Evolutionary conservation across 345 rosid species (phyloP).

Genomic region (Bruguiera gymnorhiza): DNA sequence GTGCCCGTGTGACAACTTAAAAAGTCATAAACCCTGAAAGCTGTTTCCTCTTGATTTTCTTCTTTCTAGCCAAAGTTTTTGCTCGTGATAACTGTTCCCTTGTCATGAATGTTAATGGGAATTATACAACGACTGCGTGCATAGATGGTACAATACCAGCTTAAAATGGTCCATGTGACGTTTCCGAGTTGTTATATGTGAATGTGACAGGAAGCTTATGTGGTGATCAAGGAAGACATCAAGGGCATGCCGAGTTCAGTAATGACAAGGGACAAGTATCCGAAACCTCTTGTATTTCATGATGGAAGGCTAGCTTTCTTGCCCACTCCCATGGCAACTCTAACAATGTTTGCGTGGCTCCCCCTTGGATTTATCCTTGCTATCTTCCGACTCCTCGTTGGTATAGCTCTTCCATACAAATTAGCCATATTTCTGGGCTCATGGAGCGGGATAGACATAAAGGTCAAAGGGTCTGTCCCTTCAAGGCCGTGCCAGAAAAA

Average conservation of each 20-base stretch:
- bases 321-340: slow-evolving; percentile 77
- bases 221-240: slow-evolving; percentile 53
- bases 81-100: too few relatives aligned
- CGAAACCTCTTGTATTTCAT: slow-evolving; percentile 83
- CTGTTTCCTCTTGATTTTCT: too few relatives aligned
- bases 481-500: slow-evolving; percentile 21
- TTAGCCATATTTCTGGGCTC: slow-evolving; percentile 39
- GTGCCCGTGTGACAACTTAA: too few relatives aligned
- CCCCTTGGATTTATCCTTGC: slow-evolving; percentile 64
- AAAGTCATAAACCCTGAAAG: too few relatives aligned
- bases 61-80: too few relatives aligned
- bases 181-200: neutral
- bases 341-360: slow-evolving; percentile 70
- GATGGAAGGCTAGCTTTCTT: slow-evolving; percentile 97
- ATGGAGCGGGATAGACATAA: slow-evolving; percentile 48
- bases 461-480: slow-evolving; percentile 27
- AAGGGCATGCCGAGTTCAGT: slow-evolving; percentile 21
- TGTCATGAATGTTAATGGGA: too few relatives aligned
- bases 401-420: slow-evolving; percentile 60
- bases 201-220: slow-evolving; percentile 63
- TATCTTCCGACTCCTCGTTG: slow-evolving; percentile 56
- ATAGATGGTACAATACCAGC: too few relatives aligned
- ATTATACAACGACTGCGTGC: too few relatives aligned
- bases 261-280: slow-evolving; percentile 64
- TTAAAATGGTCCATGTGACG: too few relatives aligned